These are phyloP conservation scores for Beauveria medogensis DNA, from an alignment of 2,329 filamentous ascomycete species.

Conservation along the genomic window DNA sequence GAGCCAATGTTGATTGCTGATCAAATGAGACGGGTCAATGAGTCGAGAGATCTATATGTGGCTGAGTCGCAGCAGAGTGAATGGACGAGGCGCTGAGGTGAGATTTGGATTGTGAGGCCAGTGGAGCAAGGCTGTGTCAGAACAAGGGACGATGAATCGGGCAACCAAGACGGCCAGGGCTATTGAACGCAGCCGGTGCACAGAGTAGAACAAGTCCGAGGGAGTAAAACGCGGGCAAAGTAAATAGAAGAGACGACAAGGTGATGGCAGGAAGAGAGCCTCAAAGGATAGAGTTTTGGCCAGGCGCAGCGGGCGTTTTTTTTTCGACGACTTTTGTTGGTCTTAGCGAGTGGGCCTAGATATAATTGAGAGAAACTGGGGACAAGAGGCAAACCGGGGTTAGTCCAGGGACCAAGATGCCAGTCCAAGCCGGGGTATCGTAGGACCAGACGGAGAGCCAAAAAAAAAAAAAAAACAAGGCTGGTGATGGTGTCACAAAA, in stretches of 20 bases:
- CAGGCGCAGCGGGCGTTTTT: background rate
- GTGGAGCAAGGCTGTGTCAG: background rate
- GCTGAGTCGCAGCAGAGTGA: background rate
- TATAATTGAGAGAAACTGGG: background rate
- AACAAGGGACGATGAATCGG: background rate
- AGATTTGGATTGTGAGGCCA: constrained; percentile 1
- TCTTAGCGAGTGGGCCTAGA: constrained; percentile 2
- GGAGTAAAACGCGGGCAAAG: background rate
- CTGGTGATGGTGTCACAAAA: background rate
- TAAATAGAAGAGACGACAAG: background rate
- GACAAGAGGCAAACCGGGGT: constrained; percentile 1
- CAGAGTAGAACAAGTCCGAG: background rate
- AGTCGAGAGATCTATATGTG: background rate
- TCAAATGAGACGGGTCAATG: background rate
- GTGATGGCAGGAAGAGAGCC: background rate
- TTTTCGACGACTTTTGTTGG: constrained; percentile 7
- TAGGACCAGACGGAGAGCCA: background rate
- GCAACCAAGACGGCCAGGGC: background rate
- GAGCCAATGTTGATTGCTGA: too few species aligned
- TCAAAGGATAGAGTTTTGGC: constrained; percentile 5
- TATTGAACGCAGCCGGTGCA: background rate
- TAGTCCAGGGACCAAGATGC: background rate
- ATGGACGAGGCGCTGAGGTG: background rate
- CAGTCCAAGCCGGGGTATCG: background rate
- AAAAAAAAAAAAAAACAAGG: constrained; percentile 2